Percentiles rank a stretch among this genome's conserved stretches.
These are phyloP conservation scores for Hypomontagnella submonticulosa DNA, from an alignment of 495 filamentous ascomycete species.

Conservation along the genomic window DNA sequence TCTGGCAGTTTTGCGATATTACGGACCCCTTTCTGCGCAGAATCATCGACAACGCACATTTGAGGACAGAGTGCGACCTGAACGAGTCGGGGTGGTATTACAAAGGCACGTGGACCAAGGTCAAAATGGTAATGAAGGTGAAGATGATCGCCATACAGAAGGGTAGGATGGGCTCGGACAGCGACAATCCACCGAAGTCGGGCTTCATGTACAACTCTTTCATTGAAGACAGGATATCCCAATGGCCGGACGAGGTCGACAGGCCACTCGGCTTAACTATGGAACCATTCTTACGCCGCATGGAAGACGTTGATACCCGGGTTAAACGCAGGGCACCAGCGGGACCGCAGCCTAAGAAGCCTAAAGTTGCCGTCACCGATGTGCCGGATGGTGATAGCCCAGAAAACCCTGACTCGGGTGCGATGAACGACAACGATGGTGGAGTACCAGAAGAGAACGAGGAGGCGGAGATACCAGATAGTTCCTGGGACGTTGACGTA, in stretches of 20 bases:
- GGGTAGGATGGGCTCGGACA: slow-evolving; percentile 59
- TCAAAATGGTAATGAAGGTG: slow-evolving; percentile 83
- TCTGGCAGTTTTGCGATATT: slow-evolving; percentile 95
- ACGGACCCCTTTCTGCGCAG: slow-evolving; percentile 74
- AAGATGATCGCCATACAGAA: slow-evolving; percentile 72
- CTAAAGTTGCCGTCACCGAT: not conserved
- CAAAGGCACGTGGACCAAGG: slow-evolving; percentile 80
- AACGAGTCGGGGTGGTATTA: slow-evolving; percentile 81
- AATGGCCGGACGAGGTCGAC: slow-evolving; percentile 41
- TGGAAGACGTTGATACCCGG: slow-evolving; percentile 39
- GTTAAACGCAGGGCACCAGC: slow-evolving; percentile 4
- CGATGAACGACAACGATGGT: slow-evolving; percentile 2
- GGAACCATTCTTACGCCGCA: slow-evolving; percentile 43
- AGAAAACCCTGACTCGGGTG: slow-evolving; percentile 8
- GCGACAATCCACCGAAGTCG: slow-evolving; percentile 56
- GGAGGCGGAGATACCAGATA: slow-evolving; percentile 6
- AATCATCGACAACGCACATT: slow-evolving; percentile 61
- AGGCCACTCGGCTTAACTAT: slow-evolving; percentile 44
- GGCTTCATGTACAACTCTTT: slow-evolving; percentile 47
- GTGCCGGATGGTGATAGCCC: not conserved
- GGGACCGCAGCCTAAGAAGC: slow-evolving; percentile 1
- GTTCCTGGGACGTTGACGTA: slow-evolving; percentile 10
- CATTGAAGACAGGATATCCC: slow-evolving; percentile 32
- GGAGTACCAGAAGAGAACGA: slow-evolving; percentile 11
- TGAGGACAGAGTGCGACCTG: slow-evolving; percentile 65